phyloP scores from a whole-genome alignment of 164 flowering plant genomes.

The Umbilicus rupestris region DNA sequence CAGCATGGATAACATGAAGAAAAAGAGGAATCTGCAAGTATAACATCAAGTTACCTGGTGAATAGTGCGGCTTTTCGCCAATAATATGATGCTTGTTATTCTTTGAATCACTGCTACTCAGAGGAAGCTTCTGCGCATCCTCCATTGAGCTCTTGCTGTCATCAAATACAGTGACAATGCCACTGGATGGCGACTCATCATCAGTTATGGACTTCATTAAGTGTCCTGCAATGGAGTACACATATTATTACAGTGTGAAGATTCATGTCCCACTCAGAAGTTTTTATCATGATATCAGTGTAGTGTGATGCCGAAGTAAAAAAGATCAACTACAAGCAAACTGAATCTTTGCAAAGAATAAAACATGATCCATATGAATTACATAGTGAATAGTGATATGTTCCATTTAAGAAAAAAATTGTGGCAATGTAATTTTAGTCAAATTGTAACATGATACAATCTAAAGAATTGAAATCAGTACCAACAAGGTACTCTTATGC shows the following conservation, averaged over 20 bases:
- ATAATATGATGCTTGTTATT: not conserved
- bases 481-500: no score
- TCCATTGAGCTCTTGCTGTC: conserved; percentile 5
- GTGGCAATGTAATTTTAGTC: no score
- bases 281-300: not conserved
- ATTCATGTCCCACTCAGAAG: not conserved
- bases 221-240: conserved; percentile 9
- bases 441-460: no score
- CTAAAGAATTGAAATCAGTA: no score
- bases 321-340: not conserved
- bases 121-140: conserved; percentile 9
- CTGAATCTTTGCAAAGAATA: no score
- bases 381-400: no score
- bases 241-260: not conserved
- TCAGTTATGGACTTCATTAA: conserved; percentile 12
- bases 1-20: not conserved
- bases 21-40: not conserved
- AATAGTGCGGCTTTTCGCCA: not conserved
- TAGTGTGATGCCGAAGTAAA: not conserved
- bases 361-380: no score
- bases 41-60: not conserved
- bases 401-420: no score
- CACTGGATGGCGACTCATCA: conserved; percentile 19
- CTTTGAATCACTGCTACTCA: not conserved
- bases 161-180: conserved; percentile 16